A percentile compares a stretch with the other conserved stretches of the same genome.
Evolutionary conservation across 176 grass and related monocot species (phyloP).

Genomic region (Eragrostis curvula): DNA sequence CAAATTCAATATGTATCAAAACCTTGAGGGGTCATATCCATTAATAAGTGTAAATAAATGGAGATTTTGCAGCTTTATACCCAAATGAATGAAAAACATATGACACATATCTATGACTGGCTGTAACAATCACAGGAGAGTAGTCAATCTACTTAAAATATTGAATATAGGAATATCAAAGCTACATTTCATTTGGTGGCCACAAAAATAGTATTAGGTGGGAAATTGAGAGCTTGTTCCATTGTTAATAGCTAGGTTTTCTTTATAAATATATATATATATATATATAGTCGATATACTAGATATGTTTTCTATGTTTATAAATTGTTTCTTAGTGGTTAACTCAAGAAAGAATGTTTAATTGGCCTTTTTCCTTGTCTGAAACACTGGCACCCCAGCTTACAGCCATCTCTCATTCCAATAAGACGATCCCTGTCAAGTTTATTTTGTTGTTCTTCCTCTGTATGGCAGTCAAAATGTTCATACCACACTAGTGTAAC

Average conservation of each 20-base stretch:
- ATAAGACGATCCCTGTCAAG: background rate
- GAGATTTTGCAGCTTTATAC: background rate
- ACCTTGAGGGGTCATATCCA: no score
- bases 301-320: background rate
- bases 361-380: background rate
- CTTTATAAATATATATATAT: background rate
- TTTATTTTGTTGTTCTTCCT: background rate
- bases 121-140: no score
- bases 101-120: background rate
- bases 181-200: no score
- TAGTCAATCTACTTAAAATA: no score
- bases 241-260: background rate
- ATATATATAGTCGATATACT: background rate
- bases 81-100: background rate
- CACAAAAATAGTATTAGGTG: background rate
- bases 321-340: background rate
- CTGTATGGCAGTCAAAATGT: background rate
- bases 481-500: background rate
- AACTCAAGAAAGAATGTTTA: background rate
- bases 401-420: no score
- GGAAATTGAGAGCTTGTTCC: background rate
- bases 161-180: no score
- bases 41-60: background rate
- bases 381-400: background rate
- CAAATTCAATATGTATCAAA: background rate